Evolutionary conservation across 495 filamentous ascomycete species (phyloP).

Genomic region (Neurospora sp.): DNA sequence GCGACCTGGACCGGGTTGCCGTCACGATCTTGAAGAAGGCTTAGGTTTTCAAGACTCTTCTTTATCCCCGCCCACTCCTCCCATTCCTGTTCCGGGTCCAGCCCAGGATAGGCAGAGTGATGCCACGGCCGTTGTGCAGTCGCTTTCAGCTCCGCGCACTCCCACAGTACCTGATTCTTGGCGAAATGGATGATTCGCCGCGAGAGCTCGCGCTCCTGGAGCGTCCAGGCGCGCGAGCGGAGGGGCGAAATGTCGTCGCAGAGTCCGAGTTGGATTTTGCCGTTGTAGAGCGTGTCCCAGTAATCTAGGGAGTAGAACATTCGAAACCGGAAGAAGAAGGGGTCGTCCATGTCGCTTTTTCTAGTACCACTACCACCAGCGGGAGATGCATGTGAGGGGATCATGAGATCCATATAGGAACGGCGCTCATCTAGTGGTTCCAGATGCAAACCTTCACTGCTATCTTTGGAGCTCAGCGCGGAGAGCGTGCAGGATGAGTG

Average conservation of each 20-base stretch:
- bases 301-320: background rate
- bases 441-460: rapidly evolving
- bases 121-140: background rate
- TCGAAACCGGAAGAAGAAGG: background rate
- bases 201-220: background rate
- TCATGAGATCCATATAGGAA: background rate
- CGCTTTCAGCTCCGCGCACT: background rate
- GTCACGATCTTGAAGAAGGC: background rate
- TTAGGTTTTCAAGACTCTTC: background rate
- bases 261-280: no score
- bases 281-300: background rate
- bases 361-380: background rate
- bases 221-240: background rate
- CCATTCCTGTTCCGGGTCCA: no score
- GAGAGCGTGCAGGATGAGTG: background rate
- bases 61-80: background rate
- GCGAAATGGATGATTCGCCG: background rate
- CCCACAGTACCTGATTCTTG: background rate
- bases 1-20: background rate
- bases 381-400: background rate
- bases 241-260: background rate
- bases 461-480: background rate
- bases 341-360: background rate
- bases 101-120: no score
- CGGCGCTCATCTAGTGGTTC: background rate